These are phyloP conservation scores for Neurospora sp. DNA, from an alignment of 2,329 filamentous ascomycete genomes.

Conservation along the genomic window DNA sequence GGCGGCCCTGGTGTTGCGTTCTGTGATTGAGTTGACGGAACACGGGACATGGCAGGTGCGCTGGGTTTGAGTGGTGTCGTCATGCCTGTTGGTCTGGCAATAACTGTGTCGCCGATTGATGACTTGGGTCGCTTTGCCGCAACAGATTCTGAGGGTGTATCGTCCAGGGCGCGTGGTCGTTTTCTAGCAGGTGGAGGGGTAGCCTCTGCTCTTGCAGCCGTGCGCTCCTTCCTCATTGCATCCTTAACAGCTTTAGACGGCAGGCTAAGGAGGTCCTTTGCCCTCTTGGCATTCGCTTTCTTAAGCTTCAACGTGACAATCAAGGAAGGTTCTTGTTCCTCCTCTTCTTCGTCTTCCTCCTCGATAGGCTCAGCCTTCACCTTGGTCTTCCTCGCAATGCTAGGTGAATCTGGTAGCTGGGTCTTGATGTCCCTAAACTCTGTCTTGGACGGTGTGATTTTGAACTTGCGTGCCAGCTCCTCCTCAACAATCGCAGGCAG, in stretches of 20 bases:
- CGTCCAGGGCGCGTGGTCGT: slow-evolving; percentile 32
- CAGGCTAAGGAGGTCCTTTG: slow-evolving; percentile 37
- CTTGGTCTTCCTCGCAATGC: slow-evolving; percentile 26
- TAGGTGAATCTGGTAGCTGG: slow-evolving; percentile 24
- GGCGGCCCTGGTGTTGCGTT: slow-evolving; percentile 36
- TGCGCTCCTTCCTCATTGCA: slow-evolving; percentile 30
- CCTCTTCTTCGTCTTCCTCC: slow-evolving; percentile 27
- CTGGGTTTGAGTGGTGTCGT: slow-evolving; percentile 41
- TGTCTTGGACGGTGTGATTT: slow-evolving; percentile 21
- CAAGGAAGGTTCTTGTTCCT: slow-evolving; percentile 11
- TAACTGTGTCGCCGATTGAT: slow-evolving; percentile 29
- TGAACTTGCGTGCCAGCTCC: slow-evolving; percentile 28
- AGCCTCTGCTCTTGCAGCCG: slow-evolving; percentile 30
- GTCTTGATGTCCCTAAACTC: slow-evolving; percentile 13
- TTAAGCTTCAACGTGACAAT: slow-evolving; percentile 40
- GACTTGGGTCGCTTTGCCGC: slow-evolving; percentile 31
- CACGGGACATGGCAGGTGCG: slow-evolving; percentile 41
- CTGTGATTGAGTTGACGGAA: slow-evolving; percentile 42
- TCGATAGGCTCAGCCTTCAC: slow-evolving; percentile 24
- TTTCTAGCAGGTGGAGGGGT: slow-evolving; percentile 34
- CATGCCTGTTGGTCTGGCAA: slow-evolving; percentile 27
- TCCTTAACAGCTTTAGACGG: slow-evolving; percentile 29
- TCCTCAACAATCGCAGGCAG: slow-evolving; percentile 42
- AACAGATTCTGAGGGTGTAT: slow-evolving; percentile 26
- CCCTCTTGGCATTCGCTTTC: slow-evolving; percentile 33